Evolutionary conservation across 805 yeast genomes (phyloP).

Genomic region (Cyberlindnera amylophila): DNA sequence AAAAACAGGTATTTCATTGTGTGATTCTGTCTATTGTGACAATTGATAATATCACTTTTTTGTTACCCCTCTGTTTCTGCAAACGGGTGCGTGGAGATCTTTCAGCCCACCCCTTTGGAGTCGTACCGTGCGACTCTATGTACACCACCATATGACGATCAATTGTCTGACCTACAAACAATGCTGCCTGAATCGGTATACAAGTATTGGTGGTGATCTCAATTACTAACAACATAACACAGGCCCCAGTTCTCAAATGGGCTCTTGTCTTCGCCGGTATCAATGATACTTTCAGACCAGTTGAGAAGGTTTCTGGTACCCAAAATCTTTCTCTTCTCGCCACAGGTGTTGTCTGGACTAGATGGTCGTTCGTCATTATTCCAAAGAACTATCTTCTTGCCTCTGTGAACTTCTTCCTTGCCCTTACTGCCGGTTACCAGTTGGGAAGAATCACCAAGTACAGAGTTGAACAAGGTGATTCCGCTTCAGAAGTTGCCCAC

Average conservation of each 20-base stretch:
- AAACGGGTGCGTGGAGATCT: no score
- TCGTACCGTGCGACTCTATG: no score
- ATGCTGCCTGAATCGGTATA: no score
- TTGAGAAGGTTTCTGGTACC: slow-evolving; percentile 85
- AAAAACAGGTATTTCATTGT: no score
- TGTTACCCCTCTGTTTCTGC: no score
- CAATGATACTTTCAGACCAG: slow-evolving; percentile 84
- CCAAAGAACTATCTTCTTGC: slow-evolving; percentile 89
- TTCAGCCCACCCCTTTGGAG: no score
- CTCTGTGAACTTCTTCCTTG: slow-evolving; percentile 89
- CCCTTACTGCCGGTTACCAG: slow-evolving; percentile 86
- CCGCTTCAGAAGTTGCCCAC: slow-evolving; percentile 48
- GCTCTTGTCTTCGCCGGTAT: slow-evolving; percentile 88
- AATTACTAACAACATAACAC: slow-evolving; percentile 7
- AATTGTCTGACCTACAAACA: no score
- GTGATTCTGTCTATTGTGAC: no score
- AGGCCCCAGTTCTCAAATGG: slow-evolving; percentile 48
- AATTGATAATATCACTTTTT: no score
- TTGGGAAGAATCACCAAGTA: slow-evolving; percentile 64
- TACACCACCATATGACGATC: no score
- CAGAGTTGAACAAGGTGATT: slow-evolving; percentile 63
- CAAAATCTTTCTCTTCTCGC: slow-evolving; percentile 71
- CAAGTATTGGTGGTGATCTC: no score
- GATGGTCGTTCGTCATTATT: slow-evolving; percentile 92
- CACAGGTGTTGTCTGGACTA: slow-evolving; percentile 95